Base-by-base conservation (phyloP, 305 asterid species). In the Fraxinus baroniana region DNA sequence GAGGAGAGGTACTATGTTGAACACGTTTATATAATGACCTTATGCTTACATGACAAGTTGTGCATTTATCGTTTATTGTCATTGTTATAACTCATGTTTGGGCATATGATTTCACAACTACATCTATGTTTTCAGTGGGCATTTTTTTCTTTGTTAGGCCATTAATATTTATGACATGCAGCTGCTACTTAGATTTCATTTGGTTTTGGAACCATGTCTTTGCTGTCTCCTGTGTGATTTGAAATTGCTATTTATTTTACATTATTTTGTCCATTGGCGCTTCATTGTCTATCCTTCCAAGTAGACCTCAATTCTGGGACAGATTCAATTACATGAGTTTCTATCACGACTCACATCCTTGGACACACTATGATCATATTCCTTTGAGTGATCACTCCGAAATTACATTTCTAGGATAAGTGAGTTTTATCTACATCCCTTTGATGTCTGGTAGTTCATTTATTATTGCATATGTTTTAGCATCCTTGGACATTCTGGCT, bases 1-100 rank as follows among this genome's bases (percentile, higher is more conserved):
- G 99, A 83, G 99, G 98, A 90, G 99, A 96, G 99, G 99, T 96
- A 71, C 66, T 81, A 55, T 72, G 85, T 66, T 17, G 13, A 74
- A 72, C 26, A 32, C 83, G 60, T 81, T 17, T 79, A 70, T 78
- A 78, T 24, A 77, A 80, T 74, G 83, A 71, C 26, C 73, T 85
- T 46, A 76, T 79, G 52, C 70, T 82, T 49, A 10, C n/a, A 9
- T 73, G 49, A 36, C 74, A 68, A 74, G 46, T 81, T 79, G 36
- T 86, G 83, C 73, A 76, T 85, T 83, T 81, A 55, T 78, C 76
- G 26, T 72, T 70, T 77, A 28, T 78, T 60, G 55, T 17, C 79
- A 82, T 26, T 82, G 77, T 74, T 75, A 62, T 76, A 39, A 46
- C 75, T 32, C 5, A 33, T 64, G 73, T 74, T 33, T 79, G 15